Evolutionary conservation across 2,329 filamentous ascomycete genomes (phyloP), one percentile per base, ranked within the genome.

Genomic region (Exophiala calicioides): DNA sequence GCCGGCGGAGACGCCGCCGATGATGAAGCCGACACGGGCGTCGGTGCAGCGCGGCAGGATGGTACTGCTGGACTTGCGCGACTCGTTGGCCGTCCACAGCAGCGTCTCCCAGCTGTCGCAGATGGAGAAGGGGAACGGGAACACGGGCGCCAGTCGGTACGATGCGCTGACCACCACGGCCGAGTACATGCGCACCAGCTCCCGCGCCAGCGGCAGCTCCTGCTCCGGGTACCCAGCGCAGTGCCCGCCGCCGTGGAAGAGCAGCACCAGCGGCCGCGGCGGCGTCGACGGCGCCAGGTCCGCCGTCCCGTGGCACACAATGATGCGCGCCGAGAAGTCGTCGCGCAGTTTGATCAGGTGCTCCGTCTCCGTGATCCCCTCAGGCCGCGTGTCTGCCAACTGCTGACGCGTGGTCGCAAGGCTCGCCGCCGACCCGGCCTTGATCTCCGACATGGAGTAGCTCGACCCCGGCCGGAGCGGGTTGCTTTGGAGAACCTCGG

Each of bases 1-100:
- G n/a, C 74, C 74, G 0, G 75, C 72, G 15, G 71, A 75, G 2
- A 67, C 65, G 1, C 76, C 75, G 15, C 72, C 74, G 5, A 77
- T 43, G n/a, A 78, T 47, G 53, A 78, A 77, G 0, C 74, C 75
- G 8, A 63, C 64, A 5, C 61, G 58, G 0, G 69, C 64, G 42
- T 75, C 65, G 7, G 68, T 67, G 7, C 63, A 65, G 3, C 75
- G 55, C 31, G 10, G 56, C 27, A 23, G 69, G 67, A 49, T 75
- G 67, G 52, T 42, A n/a, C 39, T 48, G 15, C 39, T 44, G 26
- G 40, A 45, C 15, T 46, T 49, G n/a, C 45, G 32, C 10, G 35
- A 33, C 23, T 53, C 53, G 16, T 35, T 37, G 8, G 64, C 65
- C 27, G 62, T 62, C 72, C 72, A 77, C 59, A 69, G 60, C 34